These are phyloP conservation scores for Helicocarpus griseus DNA, from an alignment of 2,329 filamentous ascomycete genomes.

Conservation along the genomic window DNA sequence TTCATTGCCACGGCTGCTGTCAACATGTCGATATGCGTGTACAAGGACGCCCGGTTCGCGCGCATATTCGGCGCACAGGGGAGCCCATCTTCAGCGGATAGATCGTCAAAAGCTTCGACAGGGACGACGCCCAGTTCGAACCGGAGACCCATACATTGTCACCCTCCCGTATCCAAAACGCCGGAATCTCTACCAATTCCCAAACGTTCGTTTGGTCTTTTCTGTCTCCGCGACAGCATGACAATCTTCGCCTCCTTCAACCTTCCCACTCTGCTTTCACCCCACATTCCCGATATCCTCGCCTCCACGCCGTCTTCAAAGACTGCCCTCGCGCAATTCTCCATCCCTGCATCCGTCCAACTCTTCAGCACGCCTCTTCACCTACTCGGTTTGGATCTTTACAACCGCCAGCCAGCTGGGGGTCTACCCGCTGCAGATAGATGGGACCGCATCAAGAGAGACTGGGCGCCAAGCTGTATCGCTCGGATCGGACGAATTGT, in stretches of 20 bases:
- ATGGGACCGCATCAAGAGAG: conserved; percentile 56
- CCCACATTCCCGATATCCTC: conserved; percentile 50
- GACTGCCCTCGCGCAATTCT: conserved; percentile 63
- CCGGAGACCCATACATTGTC: conserved; percentile 9
- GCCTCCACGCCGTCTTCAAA: conserved; percentile 37
- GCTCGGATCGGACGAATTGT: conserved; percentile 78
- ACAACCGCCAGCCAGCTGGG: conserved; percentile 53
- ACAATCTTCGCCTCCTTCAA: conserved; percentile 94
- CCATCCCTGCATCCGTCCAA: conserved; percentile 70
- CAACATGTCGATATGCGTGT: conserved; percentile 76
- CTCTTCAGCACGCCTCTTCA: conserved; percentile 74
- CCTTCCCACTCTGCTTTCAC: conserved; percentile 68
- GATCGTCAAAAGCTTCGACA: background rate
- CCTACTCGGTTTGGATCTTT: conserved; percentile 73
- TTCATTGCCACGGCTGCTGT: conserved; percentile 71
- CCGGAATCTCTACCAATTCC: conserved; percentile 44
- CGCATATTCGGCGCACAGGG: conserved; percentile 60
- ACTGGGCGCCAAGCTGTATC: conserved; percentile 64
- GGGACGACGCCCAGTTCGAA: too few relatives aligned
- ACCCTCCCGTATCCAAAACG: conserved; percentile 3
- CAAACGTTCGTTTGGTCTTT: conserved; percentile 62
- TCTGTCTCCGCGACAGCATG: conserved; percentile 71
- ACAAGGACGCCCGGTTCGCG: conserved; percentile 83
- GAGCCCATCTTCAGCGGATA: background rate
- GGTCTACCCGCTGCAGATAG: conserved; percentile 48